Percentiles rank a stretch among this genome's conserved stretches.
Evolutionary conservation across 192 early-diverging fungal genomes (phyloP).

Genomic region (Coemansia sp.): DNA sequence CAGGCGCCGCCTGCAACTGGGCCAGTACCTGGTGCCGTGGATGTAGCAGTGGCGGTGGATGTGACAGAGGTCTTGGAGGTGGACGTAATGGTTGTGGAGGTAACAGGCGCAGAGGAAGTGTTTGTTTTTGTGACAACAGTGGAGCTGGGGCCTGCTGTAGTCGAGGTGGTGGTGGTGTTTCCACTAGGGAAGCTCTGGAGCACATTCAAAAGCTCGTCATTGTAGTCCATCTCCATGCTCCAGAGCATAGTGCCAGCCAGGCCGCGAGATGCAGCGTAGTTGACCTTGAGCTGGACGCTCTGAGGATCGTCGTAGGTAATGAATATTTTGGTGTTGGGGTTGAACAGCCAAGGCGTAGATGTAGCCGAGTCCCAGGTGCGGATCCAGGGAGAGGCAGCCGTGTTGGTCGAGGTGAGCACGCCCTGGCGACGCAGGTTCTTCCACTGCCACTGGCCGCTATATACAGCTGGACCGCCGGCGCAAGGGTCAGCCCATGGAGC

Average conservation of each 20-base stretch:
- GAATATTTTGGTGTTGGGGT: constrained; percentile 50
- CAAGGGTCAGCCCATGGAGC: constrained; percentile 51
- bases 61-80: background rate
- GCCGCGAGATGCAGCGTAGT: constrained; percentile 51
- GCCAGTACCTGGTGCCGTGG: background rate
- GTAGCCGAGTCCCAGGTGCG: constrained; percentile 57
- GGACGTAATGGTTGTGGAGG: background rate
- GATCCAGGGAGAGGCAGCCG: constrained; percentile 51
- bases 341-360: constrained; percentile 69
- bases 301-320: constrained; percentile 66
- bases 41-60: background rate
- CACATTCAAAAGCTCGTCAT: constrained; percentile 53
- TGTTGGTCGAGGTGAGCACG: constrained; percentile 6
- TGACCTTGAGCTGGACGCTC: constrained; percentile 56
- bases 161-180: constrained; percentile 2
- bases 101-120: background rate
- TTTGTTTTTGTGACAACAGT: background rate
- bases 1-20: constrained; percentile 11
- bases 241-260: constrained; percentile 66
- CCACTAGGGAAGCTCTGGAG: constrained; percentile 1
- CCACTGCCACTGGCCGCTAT: constrained; percentile 60
- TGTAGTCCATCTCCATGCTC: constrained; percentile 60
- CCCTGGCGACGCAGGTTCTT: constrained; percentile 55
- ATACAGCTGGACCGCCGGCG: constrained; percentile 33
- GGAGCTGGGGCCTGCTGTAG: background rate